These are phyloP conservation scores for Saturnispora ahearnii DNA, from an alignment of 805 yeast genomes.

Conservation along the genomic window DNA sequence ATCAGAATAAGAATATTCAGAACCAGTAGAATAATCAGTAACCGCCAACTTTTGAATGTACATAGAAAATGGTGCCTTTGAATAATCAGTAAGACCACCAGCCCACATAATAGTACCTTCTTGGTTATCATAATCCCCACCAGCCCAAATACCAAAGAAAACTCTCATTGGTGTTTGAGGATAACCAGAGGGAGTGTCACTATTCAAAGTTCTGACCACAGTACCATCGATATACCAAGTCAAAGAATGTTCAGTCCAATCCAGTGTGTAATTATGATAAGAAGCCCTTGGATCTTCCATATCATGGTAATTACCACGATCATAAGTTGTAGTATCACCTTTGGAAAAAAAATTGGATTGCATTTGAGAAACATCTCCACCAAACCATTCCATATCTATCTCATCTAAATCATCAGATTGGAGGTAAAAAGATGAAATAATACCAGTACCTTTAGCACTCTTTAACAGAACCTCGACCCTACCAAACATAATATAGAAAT, in stretches of 20 bases:
- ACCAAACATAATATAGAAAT: slow-evolving; percentile 86
- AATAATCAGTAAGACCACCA: slow-evolving; percentile 62
- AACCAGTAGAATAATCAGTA: slow-evolving; percentile 63
- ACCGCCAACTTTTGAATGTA: slow-evolving; percentile 48
- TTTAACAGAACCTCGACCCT: slow-evolving; percentile 61
- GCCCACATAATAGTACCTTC: slow-evolving; percentile 77
- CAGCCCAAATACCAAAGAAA: slow-evolving; percentile 70
- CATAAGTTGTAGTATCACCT: slow-evolving; percentile 69
- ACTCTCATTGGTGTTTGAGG: slow-evolving; percentile 82
- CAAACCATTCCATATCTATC: slow-evolving; percentile 82
- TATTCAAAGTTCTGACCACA: slow-evolving; percentile 52
- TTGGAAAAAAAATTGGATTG: slow-evolving; percentile 77
- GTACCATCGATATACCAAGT: slow-evolving; percentile 69
- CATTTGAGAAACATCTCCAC: slow-evolving; percentile 65
- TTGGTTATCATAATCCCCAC: slow-evolving; percentile 60
- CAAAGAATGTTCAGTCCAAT: slow-evolving; percentile 63
- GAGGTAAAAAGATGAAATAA: slow-evolving; percentile 71
- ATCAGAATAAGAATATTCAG: slow-evolving; percentile 46
- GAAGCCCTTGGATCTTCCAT: slow-evolving; percentile 47
- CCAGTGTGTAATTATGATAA: slow-evolving; percentile 73
- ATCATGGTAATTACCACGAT: slow-evolving; percentile 66
- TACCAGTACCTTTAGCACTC: slow-evolving; percentile 72
- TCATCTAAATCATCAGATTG: slow-evolving; percentile 85
- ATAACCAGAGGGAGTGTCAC: slow-evolving; percentile 54
- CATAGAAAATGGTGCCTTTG: slow-evolving; percentile 63